These are phyloP conservation scores for Naganishia randhawae DNA, from an alignment of 768 basidiomycete genomes.

Conservation along the genomic window DNA sequence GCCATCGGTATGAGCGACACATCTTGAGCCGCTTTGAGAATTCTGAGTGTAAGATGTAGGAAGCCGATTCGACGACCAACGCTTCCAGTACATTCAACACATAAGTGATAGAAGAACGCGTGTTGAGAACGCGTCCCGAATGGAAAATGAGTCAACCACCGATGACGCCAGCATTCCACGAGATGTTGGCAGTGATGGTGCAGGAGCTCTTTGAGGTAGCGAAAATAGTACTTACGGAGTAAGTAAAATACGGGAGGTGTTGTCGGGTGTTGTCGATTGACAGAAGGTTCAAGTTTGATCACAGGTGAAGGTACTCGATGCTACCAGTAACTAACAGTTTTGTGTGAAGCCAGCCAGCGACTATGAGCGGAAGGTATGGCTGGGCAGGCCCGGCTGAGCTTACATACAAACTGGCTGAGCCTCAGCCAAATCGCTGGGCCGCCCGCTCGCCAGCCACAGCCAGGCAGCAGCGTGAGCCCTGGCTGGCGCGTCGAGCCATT, in stretches of 20 bases:
- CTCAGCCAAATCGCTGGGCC: not conserved
- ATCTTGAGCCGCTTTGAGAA: too few species aligned
- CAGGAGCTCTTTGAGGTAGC: not conserved
- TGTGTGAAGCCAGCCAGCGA: not conserved
- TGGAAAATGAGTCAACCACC: constrained; percentile 19
- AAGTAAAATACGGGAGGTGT: not conserved
- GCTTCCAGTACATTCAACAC: not conserved
- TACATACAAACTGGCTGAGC: constrained; percentile 7
- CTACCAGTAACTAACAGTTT: not conserved
- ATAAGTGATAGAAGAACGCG: not conserved
- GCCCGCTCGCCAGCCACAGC: not conserved
- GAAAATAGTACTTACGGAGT: constrained; percentile 5
- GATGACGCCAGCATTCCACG: constrained; percentile 20
- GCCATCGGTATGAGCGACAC: not conserved
- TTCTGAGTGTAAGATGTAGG: too few species aligned
- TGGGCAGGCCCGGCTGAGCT: not conserved
- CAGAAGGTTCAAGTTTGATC: not conserved
- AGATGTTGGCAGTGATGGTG: not conserved
- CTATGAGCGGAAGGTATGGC: not conserved
- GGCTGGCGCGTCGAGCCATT: not conserved
- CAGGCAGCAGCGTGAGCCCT: not conserved
- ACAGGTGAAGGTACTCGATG: not conserved
- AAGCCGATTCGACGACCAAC: not conserved
- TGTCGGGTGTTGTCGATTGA: not conserved
- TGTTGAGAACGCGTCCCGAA: not conserved